Percentiles rank a stretch among this genome's conserved stretches.
Conservation (phyloP, 768 basidiomycete species). For the Phlegmacium glaucopus region DNA sequence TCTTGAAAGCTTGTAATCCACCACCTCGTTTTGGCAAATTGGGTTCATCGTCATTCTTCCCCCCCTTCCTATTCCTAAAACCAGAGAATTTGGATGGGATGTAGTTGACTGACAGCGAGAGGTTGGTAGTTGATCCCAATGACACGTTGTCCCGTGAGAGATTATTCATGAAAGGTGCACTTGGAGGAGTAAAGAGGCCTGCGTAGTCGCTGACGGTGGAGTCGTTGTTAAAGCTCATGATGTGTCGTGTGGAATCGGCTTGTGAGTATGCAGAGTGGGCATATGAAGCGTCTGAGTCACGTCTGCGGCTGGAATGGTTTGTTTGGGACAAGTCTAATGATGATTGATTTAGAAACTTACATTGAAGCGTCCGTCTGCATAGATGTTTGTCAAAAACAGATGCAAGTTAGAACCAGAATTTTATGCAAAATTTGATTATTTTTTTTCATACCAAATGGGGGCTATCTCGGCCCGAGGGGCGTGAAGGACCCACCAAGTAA, state of each 20-base stretch:
- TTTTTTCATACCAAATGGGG: constrained; percentile 7
- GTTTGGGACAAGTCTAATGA: background rate
- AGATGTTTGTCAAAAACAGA: constrained; percentile 3
- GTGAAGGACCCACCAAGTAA: constrained; percentile 32
- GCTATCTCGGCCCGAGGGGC: constrained; percentile 3
- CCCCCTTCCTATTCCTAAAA: constrained; percentile 30
- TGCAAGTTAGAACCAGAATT: constrained; percentile 5
- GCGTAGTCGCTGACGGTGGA: constrained; percentile 16
- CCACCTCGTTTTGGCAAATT: constrained; percentile 62
- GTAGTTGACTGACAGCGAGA: constrained; percentile 66
- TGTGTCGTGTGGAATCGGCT: constrained; percentile 42
- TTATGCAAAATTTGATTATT: background rate
- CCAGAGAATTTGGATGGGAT: constrained; percentile 70
- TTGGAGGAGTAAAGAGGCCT: constrained; percentile 34
- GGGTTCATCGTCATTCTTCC: constrained; percentile 17
- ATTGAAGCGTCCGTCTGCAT: background rate
- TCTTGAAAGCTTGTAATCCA: constrained; percentile 64
- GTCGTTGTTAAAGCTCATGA: constrained; percentile 24
- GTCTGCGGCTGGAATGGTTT: background rate
- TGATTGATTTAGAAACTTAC: background rate
- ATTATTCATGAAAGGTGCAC: constrained; percentile 29
- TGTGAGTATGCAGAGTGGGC: constrained; percentile 38
- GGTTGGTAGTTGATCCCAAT: constrained; percentile 37
- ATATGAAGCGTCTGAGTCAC: constrained; percentile 24
- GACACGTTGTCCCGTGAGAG: constrained; percentile 1